phyloP scores from a whole-genome alignment of 768 basidiomycete genomes.

The Chalciporus sphaerocephalus region DNA sequence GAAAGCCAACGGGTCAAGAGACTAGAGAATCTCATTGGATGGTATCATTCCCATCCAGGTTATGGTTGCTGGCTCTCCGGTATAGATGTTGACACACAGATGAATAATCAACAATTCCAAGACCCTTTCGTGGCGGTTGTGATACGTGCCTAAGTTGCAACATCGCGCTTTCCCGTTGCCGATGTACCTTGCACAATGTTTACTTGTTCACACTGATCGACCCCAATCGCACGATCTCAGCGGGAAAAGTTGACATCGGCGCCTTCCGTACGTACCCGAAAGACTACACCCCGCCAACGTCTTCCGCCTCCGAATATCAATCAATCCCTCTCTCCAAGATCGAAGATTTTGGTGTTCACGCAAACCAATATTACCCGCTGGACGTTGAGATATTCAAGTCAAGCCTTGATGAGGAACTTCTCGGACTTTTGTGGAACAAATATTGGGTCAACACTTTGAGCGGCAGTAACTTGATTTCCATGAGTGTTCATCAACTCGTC shows the following conservation, averaged over 20 bases:
- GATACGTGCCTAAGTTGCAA: slow-evolving; percentile 43
- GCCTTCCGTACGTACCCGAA: slow-evolving; percentile 98
- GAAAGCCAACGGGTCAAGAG: slow-evolving; percentile 80
- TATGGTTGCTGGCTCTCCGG: slow-evolving; percentile 99
- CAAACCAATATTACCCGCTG: slow-evolving; percentile 91
- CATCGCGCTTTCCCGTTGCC: not conserved
- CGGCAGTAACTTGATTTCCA: slow-evolving; percentile 88
- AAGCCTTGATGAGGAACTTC: slow-evolving; percentile 77
- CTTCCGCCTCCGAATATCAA: slow-evolving; percentile 80
- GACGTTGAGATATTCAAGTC: slow-evolving; percentile 96
- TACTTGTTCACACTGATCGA: slow-evolving; percentile 61
- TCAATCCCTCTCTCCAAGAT: slow-evolving; percentile 96
- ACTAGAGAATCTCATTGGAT: slow-evolving; percentile 86
- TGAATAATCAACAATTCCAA: slow-evolving; percentile 90
- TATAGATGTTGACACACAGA: slow-evolving; percentile 96
- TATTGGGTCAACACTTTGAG: slow-evolving; percentile 99
- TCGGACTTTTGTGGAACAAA: slow-evolving; percentile 96
- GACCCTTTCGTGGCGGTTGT: slow-evolving; percentile 98
- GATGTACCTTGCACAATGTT: slow-evolving; percentile 1
- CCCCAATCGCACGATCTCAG: slow-evolving; percentile 96
- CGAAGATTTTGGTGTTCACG: slow-evolving; percentile 98
- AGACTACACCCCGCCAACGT: slow-evolving; percentile 80
- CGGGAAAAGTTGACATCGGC: slow-evolving; percentile 97
- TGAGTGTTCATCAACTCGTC: slow-evolving; percentile 34
- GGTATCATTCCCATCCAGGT: slow-evolving; percentile 98